Base-by-base conservation (phyloP, 495 filamentous ascomycete species). In the Tirmania nivea region DNA sequence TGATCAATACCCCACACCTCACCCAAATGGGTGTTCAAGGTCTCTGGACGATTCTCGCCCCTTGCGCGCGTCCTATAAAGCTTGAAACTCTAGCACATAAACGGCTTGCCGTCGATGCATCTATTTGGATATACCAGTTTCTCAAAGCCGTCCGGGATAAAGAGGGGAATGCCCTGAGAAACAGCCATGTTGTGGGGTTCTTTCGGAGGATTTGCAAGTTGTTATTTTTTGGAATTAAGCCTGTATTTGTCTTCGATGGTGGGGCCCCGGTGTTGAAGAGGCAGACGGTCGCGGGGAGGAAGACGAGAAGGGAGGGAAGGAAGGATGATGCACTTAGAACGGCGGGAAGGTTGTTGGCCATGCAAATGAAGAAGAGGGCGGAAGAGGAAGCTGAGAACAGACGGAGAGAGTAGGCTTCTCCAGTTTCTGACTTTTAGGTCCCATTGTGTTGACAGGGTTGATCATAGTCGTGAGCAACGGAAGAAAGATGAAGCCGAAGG, bases 101-200 rank as follows among this genome's bases (percentile, higher is more conserved):
- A 65, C 85, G 90, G 20, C 78, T 97, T 55, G 90, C 90, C 34
- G 84, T 97, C 66, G 90, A 97, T 68, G 90, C 92, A 52, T 94
- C 86, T 3, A 97, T 96, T 62, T 97, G 90, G 90, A 95, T 97
- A 55, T 97, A 97, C 70, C 90, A 97, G 65, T 97, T 97, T 64
- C 76, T 97, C 57, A 97, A 97, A 69, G 90, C 90, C 16, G 92
- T 97, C 1, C 86, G 90, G 60, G 90, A 97, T 68, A 93, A 94
- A 62, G 90, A 97, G 69, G 90, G 90, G 39, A 94, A 97, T 63
- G 92, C 90, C 1, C 75, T 97, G 31, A 84, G 87, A 52, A 97
- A 94, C 67, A 84, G 81, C 16, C 90, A 97, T 59, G 74, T 97
- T 55, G 84, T 97, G 49, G 90, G 92, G 34, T 97, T 97, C 77